Base-by-base conservation (phyloP, 2,329 filamentous ascomycete species). In the Didymosphaeria variabile region DNA sequence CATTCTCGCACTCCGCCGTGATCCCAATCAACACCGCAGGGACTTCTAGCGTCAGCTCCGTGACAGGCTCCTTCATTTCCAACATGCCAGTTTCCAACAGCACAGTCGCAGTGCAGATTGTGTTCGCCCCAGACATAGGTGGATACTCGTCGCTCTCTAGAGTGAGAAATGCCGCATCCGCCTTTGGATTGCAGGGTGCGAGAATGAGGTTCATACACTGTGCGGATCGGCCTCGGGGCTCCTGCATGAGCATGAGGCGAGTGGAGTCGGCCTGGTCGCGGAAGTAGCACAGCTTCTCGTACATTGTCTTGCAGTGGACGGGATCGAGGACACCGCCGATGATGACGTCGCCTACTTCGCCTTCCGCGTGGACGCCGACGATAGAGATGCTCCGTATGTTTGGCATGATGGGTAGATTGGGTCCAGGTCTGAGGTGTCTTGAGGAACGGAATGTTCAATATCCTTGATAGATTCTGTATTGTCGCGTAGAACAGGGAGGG, bases 281-380 rank as follows among this genome's bases (percentile, higher is more conserved):
- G 62, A 84, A 81, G 64, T 83, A 71, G 3, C 75, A 64, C 19
- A 85, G 67, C 63, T 85, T 85, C 4, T 84, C 81, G 59, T 77
- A 81, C 82, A 85, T 84, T 19, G 80, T 83, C 29, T 77, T 77
- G 13, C 78, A 64, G 19, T 57, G 79, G 1, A 75, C 69, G 0
- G 26, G 26, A 29, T 85, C 81, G 0, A 81, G 73, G 2, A 84
- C 80, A 19, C 82, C 83, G 17, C 82, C 81, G 12, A 79, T 76
- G 49, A 85, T 78, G 13, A 85, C 83, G 66, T 85, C 83, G 53
- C 83, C 80, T 0, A 84, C 80, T 67, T 81, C 78, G 54, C 81
- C 81, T 62, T 78, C 79, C 13, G 78, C 75, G 45, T 81, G 80
- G 59, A 73, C 74, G 38, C 76, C 72, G 5, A 81, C 75, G 40